Evolutionary conservation across 306 rosid species (phyloP).

Genomic region (Pyrus betulifolia): DNA sequence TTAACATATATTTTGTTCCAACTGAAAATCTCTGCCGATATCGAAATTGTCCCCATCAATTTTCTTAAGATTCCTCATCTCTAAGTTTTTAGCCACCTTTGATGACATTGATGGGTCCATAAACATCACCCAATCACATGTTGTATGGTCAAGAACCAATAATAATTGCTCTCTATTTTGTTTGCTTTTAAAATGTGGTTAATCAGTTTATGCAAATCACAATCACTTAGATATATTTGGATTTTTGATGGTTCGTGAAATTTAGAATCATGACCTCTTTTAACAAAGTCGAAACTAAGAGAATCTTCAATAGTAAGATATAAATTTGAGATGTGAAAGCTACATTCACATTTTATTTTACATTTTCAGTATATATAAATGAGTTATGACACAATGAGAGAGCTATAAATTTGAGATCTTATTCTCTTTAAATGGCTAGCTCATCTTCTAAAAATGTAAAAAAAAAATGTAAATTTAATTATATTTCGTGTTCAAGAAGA

Average conservation of each 20-base stretch:
- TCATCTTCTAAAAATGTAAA: no score
- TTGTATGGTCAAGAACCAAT: background rate
- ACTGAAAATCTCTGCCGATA: slow-evolving; percentile 26
- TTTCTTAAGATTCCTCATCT: slow-evolving; percentile 57
- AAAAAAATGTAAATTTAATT: no score
- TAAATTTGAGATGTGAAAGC: background rate
- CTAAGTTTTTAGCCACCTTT: slow-evolving; percentile 19
- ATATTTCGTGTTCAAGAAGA: no score
- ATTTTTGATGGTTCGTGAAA: background rate
- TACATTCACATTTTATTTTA: background rate
- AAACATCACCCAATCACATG: slow-evolving; percentile 10
- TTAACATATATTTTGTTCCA: slow-evolving; percentile 6
- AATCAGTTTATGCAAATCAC: background rate
- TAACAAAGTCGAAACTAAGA: no score
- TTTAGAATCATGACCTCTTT: background rate
- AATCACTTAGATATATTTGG: background rate
- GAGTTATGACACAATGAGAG: background rate
- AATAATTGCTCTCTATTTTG: background rate
- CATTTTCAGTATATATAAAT: no score
- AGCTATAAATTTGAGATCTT: no score
- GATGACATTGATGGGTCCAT: background rate
- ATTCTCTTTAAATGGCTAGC: no score
- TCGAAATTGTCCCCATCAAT: slow-evolving; percentile 37
- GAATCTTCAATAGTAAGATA: no score
- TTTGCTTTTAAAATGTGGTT: background rate